Conservation (phyloP, 192 early-diverging fungal genomes). For the Entrophospora sp. region DNA sequence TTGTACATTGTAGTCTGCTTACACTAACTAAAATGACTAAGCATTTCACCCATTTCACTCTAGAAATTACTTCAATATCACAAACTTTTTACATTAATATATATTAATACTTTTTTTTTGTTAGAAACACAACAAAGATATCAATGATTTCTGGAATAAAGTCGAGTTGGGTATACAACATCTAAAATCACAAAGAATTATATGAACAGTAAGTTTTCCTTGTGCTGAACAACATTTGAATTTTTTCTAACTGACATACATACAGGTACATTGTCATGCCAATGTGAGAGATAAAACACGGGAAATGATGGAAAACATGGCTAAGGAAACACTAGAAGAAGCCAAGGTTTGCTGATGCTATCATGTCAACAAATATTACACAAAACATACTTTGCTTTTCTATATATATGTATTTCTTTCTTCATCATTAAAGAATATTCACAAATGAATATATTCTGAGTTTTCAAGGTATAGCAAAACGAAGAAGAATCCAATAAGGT, state of each 20-base stretch:
- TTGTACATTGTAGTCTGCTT: conserved; percentile 16
- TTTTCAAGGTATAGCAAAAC: too few species aligned
- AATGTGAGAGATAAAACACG: conserved; percentile 13
- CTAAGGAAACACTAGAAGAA: background rate
- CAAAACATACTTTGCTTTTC: too few species aligned
- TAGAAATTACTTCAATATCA: background rate
- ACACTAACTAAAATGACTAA: background rate
- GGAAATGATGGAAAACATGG: conserved; percentile 12
- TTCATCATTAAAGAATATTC: too few species aligned
- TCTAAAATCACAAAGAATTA: background rate
- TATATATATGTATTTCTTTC: too few species aligned
- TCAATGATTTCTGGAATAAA: conserved; percentile 1
- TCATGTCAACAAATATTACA: too few species aligned
- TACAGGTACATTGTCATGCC: background rate
- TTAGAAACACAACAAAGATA: background rate
- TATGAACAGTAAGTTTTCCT: background rate
- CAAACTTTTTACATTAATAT: background rate
- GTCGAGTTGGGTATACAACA: background rate
- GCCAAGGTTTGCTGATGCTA: too few species aligned
- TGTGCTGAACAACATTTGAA: background rate
- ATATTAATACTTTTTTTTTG: background rate
- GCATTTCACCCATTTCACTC: background rate
- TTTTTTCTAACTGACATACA: conserved; percentile 8
- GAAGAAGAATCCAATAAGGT: too few species aligned
- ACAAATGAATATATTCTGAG: too few species aligned